Base-by-base conservation (phyloP, 768 basidiomycete genomes). In the Rhizopogon rudus region DNA sequence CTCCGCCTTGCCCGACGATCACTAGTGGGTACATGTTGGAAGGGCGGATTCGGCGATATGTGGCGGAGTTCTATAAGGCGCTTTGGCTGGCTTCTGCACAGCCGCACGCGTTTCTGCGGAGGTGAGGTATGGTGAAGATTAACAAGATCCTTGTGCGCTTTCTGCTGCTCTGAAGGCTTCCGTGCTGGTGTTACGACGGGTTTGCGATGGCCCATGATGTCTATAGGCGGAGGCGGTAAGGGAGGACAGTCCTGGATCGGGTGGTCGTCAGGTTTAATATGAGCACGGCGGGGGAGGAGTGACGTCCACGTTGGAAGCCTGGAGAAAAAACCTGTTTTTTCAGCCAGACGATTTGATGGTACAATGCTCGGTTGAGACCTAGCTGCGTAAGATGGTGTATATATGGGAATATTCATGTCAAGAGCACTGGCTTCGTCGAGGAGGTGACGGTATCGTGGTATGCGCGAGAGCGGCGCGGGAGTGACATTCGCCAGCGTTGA, bases 91-190 rank as follows among this genome's bases (percentile, higher is more conserved):
- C 72, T 65, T 39, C 63, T 59, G 2, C 76, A 69, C 0, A 83
- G 81, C 12, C 84, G 75, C 65, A 72, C 67, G 2, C 78, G 77
- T 8, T 62, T 55, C 20, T 48, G 54, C 40, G 67, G 67, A 4
- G 69, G 63, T 0, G 83, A 79, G 1, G 81, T 78, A 12, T 78
- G 83, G 37, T 86, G 76, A 9, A 91, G 75, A 17, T 77, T 70
- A 3, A 90, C 85, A 16, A 83, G 74, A 31, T 88, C 86, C 67
- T 82, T 89, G 0, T 87, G 87, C 54, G 77, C 80, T 10, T 71
- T 67, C 1, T 68, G 58, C 58, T 73, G 77, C 0, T 80, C 75
- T 13, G 73, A 55, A 1, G 77, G 78, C 40, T 76, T 80, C 13
- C 82, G 75, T 3, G 70, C 77, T 4, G 87, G 88, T 0, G 88